phyloP scores from a whole-genome alignment of 208 protist species.

The Leishmania major region DNA sequence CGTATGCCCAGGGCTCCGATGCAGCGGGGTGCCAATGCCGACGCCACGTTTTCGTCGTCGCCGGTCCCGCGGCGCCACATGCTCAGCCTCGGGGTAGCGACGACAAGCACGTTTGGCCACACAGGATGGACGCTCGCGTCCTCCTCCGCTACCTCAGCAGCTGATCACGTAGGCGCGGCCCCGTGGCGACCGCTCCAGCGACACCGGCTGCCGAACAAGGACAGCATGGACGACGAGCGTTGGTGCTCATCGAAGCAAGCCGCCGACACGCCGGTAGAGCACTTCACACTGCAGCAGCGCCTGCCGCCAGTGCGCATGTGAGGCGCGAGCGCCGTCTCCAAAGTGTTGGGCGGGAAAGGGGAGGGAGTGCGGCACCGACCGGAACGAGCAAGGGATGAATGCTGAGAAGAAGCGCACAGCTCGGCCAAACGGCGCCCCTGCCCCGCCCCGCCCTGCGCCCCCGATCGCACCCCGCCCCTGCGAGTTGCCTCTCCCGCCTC shows the following conservation, averaged over 20 bases:
- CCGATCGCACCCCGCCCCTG: neutral
- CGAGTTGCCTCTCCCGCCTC: no score
- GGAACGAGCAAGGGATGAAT: neutral
- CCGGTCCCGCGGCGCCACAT: neutral
- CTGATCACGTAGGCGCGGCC: neutral
- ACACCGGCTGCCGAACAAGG: neutral
- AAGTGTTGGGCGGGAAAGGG: neutral
- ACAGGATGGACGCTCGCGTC: constrained; percentile 11
- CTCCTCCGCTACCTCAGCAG: neutral
- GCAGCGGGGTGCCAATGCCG: neutral
- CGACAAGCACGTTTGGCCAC: neutral
- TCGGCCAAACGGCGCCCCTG: neutral
- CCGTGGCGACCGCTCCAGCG: no score
- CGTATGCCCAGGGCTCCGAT: neutral
- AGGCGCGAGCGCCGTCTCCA: neutral
- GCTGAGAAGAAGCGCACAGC: neutral
- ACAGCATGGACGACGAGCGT: constrained; percentile 1
- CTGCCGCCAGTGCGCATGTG: constrained; percentile 34
- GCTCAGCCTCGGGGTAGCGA: neutral
- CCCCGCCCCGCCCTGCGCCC: no score
- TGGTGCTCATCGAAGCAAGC: constrained; percentile 48
- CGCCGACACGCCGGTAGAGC: constrained; percentile 43
- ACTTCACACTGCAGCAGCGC: constrained; percentile 60
- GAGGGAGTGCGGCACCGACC: neutral
- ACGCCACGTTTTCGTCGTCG: neutral